Conservation (phyloP, 1,284 basidiomycete species). For the Bjerkandera adusta region DNA sequence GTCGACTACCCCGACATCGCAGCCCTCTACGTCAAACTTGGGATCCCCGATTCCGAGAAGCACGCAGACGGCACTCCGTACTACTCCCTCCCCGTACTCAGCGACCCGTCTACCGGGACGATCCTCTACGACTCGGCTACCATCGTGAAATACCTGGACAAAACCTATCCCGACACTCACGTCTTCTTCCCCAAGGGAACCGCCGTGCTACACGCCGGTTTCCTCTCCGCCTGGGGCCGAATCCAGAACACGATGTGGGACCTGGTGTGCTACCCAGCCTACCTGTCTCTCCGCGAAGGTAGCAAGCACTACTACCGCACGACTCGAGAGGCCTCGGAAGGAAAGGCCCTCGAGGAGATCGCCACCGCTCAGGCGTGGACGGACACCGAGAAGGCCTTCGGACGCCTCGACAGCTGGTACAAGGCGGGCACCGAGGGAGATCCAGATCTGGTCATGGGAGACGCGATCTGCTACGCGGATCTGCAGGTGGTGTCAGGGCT, state of each 20-base stretch:
- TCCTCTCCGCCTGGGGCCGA: conserved; percentile 7
- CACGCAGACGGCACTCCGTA: conserved; percentile 17
- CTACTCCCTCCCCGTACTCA: conserved; percentile 25
- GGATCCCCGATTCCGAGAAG: conserved; percentile 15
- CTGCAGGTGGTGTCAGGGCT: conserved; percentile 11
- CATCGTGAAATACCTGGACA: conserved; percentile 29
- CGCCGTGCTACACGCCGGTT: conserved; percentile 17
- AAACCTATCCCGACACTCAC: conserved; percentile 23
- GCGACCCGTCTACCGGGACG: conserved; percentile 18
- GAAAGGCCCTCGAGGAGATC: conserved; percentile 17
- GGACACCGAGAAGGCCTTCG: conserved; percentile 8
- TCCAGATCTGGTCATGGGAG: conserved; percentile 12
- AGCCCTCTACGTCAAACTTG: conserved; percentile 21
- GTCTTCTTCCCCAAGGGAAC: conserved; percentile 19
- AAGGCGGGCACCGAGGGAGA: conserved; percentile 5
- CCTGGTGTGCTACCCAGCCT: conserved; percentile 2
- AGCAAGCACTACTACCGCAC: conserved; percentile 15
- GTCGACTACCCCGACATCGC: conserved; percentile 32
- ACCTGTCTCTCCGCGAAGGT: conserved; percentile 9
- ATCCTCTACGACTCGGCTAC: conserved; percentile 6
- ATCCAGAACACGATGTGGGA: conserved; percentile 1
- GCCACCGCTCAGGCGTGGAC: conserved; percentile 10
- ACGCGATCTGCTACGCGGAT: conserved; percentile 15
- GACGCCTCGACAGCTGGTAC: conserved; percentile 5
- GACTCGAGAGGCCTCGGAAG: conserved; percentile 13